Percentiles rank a stretch among this genome's conserved stretches.
phyloP scores from a whole-genome alignment of 2,329 filamentous ascomycete species.

The Seiridium cupressi region DNA sequence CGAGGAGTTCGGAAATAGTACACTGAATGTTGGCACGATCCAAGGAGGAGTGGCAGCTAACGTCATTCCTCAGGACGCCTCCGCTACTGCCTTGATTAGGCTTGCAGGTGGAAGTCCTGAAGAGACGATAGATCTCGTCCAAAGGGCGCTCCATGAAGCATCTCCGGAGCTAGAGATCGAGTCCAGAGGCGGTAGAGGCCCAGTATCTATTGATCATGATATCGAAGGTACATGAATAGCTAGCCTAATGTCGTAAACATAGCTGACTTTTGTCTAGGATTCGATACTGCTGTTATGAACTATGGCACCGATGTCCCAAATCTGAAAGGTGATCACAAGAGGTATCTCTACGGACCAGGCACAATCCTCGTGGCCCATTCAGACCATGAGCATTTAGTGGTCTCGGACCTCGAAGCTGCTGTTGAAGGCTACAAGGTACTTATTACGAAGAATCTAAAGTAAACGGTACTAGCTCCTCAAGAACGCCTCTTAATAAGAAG shows the following conservation, averaged over 20 bases:
- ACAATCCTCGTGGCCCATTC: conserved; percentile 82
- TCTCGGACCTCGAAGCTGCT: conserved; percentile 70
- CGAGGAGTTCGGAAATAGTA: conserved; percentile 2
- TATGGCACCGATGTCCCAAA: conserved; percentile 89
- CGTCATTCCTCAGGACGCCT: conserved; percentile 5
- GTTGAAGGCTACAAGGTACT: conserved; percentile 74
- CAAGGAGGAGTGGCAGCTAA: conserved; percentile 7
- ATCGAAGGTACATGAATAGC: background rate
- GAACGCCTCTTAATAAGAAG: background rate
- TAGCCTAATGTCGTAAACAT: background rate
- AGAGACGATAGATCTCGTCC: background rate
- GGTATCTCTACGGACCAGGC: conserved; percentile 63
- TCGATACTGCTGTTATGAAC: conserved; percentile 75
- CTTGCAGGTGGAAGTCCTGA: background rate
- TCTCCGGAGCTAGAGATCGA: background rate
- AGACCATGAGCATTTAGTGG: conserved; percentile 72
- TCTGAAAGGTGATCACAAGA: conserved; percentile 63
- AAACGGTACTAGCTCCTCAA: background rate
- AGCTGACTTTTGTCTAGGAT: conserved; percentile 43
- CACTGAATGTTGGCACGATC: conserved; percentile 3
- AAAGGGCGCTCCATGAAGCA: background rate
- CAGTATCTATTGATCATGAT: conserved; percentile 2
- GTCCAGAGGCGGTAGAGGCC: background rate
- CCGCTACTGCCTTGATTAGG: background rate
- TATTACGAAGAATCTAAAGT: conserved; percentile 45